phyloP scores from a whole-genome alignment of 2,329 filamentous ascomycete species.

The Monosporascus sp. region DNA sequence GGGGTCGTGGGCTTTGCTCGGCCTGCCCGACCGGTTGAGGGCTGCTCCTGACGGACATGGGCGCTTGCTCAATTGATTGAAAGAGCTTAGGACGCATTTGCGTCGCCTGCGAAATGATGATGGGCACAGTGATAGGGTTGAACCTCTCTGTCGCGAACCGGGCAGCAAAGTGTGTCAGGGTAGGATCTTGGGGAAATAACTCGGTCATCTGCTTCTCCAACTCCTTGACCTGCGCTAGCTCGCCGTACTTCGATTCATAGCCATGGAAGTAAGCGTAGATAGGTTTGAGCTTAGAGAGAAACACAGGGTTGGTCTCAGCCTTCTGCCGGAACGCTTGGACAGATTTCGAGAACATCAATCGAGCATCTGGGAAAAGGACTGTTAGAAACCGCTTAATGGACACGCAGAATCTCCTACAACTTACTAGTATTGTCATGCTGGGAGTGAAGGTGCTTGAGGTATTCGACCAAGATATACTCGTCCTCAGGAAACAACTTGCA shows the following conservation, averaged over 20 bases:
- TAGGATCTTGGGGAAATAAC: slow-evolving; percentile 84
- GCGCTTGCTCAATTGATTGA: slow-evolving; percentile 47
- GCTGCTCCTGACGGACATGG: slow-evolving; percentile 37
- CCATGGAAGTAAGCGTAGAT: slow-evolving; percentile 91
- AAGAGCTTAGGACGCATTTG: slow-evolving; percentile 67
- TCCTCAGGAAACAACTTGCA: slow-evolving; percentile 91
- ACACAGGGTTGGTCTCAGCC: slow-evolving; percentile 45
- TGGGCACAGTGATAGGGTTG: slow-evolving; percentile 73
- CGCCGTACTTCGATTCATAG: slow-evolving; percentile 91
- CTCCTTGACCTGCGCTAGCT: slow-evolving; percentile 83
- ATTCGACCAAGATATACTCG: slow-evolving; percentile 88
- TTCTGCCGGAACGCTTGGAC: slow-evolving; percentile 77
- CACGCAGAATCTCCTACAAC: slow-evolving; percentile 28
- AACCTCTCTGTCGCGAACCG: slow-evolving; percentile 71
- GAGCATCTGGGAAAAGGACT: slow-evolving; percentile 59
- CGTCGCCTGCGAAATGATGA: slow-evolving; percentile 73
- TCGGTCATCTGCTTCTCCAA: slow-evolving; percentile 90
- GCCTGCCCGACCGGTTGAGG: slow-evolving; percentile 30
- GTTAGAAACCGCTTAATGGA: slow-evolving; percentile 12
- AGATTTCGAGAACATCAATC: slow-evolving; percentile 92
- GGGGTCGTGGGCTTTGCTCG: slow-evolving; percentile 40
- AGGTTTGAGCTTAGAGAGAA: slow-evolving; percentile 68
- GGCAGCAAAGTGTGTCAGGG: slow-evolving; percentile 66
- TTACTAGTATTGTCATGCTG: slow-evolving; percentile 91
- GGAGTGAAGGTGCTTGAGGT: slow-evolving; percentile 88